A percentile compares a stretch with the other conserved stretches of the same genome.
Evolutionary conservation across 345 rosid genomes (phyloP).

Genomic region (Geranium rotundifolium): DNA sequence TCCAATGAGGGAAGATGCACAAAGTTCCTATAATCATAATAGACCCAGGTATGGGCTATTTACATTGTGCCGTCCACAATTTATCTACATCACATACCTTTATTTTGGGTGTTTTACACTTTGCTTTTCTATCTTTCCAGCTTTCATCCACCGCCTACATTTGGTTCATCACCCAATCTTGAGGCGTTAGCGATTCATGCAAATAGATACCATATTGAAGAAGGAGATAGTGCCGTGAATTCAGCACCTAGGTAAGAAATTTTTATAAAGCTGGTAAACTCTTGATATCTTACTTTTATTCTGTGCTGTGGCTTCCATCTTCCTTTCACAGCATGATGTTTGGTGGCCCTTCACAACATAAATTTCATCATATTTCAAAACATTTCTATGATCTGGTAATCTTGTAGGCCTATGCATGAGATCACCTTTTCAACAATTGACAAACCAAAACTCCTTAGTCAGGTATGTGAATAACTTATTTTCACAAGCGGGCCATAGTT

Average conservation of each 20-base stretch:
- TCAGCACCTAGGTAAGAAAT: slow-evolving; percentile 29
- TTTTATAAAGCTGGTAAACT: not conserved
- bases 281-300: not conserved
- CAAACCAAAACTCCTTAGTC: slow-evolving; percentile 83
- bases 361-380: not conserved
- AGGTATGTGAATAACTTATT: slow-evolving; percentile 38
- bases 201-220: slow-evolving; percentile 36
- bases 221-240: slow-evolving; percentile 47
- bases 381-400: slow-evolving; percentile 8
- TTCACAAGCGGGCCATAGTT: not conserved
- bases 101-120: not conserved
- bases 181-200: slow-evolving; percentile 51
- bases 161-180: slow-evolving; percentile 77
- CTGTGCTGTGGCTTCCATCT: not conserved
- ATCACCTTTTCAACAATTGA: slow-evolving; percentile 90
- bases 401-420: slow-evolving; percentile 88
- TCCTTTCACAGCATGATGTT: not conserved
- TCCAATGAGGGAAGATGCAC: slow-evolving; percentile 64
- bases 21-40: slow-evolving; percentile 40
- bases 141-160: slow-evolving; percentile 82
- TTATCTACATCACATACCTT: slow-evolving; percentile 1
- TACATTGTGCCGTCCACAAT: not conserved
- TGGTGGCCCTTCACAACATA: no score
- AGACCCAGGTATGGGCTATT: slow-evolving; percentile 38
- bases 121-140: slow-evolving; percentile 21